Percentiles rank a stretch among this genome's conserved stretches.
Evolutionary conservation across 2,329 filamentous ascomycete genomes (phyloP).

Genomic region (Aspergillus neotritici): DNA sequence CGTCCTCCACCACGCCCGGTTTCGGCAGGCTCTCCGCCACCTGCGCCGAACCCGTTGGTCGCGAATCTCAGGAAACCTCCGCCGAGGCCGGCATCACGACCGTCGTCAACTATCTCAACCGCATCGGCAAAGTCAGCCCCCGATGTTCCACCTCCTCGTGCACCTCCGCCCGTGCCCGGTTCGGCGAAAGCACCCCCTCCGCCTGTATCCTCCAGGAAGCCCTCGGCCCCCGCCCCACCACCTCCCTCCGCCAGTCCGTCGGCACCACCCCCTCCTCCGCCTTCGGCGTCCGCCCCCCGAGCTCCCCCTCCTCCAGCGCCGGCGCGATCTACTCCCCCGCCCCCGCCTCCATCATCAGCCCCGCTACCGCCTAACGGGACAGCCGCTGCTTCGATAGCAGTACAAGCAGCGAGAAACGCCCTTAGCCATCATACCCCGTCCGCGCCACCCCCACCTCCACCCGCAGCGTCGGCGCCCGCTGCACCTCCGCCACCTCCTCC

Average conservation of each 20-base stretch:
- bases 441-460: slow-evolving; percentile 38
- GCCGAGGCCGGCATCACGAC: slow-evolving; percentile 48
- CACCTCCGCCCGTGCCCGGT: slow-evolving; percentile 61
- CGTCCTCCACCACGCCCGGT: slow-evolving; percentile 43
- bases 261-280: slow-evolving; percentile 39
- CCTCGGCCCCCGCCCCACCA: slow-evolving; percentile 47
- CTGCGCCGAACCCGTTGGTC: slow-evolving; percentile 48
- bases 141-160: slow-evolving; percentile 46
- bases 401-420: slow-evolving; percentile 55
- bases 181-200: slow-evolving; percentile 48
- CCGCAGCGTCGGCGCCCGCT: slow-evolving; percentile 31
- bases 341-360: slow-evolving; percentile 29
- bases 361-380: slow-evolving; percentile 35
- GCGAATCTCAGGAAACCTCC: slow-evolving; percentile 57
- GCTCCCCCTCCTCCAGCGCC: slow-evolving; percentile 38
- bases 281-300: slow-evolving; percentile 37
- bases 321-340: slow-evolving; percentile 46
- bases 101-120: slow-evolving; percentile 56
- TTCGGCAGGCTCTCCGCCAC: slow-evolving; percentile 44
- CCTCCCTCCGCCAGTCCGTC: slow-evolving; percentile 41
- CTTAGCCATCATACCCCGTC: slow-evolving; percentile 44
- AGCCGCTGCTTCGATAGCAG: slow-evolving; percentile 47
- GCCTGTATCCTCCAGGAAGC: slow-evolving; percentile 53
- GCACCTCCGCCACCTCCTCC: slow-evolving; percentile 44
- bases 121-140: slow-evolving; percentile 47